phyloP scores from a whole-genome alignment of 225 moss, liverwort and hornwort genomes.

The Physcomitrellopsis africana region DNA sequence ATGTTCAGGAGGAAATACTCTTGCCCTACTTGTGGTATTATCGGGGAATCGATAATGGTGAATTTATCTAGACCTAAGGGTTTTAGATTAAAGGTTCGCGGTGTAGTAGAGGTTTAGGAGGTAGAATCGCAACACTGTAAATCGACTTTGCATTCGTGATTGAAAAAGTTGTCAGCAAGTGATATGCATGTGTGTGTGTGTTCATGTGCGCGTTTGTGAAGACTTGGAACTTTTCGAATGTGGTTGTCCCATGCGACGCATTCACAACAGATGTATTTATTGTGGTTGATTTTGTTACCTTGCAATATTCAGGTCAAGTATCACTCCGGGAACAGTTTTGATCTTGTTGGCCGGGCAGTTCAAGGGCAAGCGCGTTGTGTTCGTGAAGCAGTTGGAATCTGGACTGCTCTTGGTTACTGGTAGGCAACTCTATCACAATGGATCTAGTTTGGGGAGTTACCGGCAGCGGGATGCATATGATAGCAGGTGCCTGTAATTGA shows the following conservation, averaged over 20 bases:
- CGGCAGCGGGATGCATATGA: background rate
- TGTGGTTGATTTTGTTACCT: background rate
- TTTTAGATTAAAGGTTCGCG: background rate
- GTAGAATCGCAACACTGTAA: background rate
- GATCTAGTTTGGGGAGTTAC: background rate
- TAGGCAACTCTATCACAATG: slow-evolving; percentile 20
- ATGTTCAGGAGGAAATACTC: too few species aligned
- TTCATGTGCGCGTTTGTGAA: background rate
- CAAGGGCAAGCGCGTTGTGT: slow-evolving; percentile 83
- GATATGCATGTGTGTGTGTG: too few species aligned
- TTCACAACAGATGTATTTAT: background rate
- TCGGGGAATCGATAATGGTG: background rate
- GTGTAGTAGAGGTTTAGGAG: background rate
- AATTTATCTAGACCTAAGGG: too few species aligned
- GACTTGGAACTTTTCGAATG: background rate
- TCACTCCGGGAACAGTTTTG: slow-evolving; percentile 62
- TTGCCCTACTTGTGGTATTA: background rate
- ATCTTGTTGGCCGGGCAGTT: slow-evolving; percentile 77
- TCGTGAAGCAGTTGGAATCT: slow-evolving; percentile 71
- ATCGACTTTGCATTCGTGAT: too few species aligned
- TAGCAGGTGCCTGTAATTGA: too few species aligned
- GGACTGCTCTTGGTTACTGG: slow-evolving; percentile 77
- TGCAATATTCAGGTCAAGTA: slow-evolving; percentile 52
- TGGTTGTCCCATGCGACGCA: background rate
- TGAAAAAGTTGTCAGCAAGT: too few species aligned